Evolutionary conservation across 768 basidiomycete species (phyloP).

Genomic region (Hortiboletus campestris): DNA sequence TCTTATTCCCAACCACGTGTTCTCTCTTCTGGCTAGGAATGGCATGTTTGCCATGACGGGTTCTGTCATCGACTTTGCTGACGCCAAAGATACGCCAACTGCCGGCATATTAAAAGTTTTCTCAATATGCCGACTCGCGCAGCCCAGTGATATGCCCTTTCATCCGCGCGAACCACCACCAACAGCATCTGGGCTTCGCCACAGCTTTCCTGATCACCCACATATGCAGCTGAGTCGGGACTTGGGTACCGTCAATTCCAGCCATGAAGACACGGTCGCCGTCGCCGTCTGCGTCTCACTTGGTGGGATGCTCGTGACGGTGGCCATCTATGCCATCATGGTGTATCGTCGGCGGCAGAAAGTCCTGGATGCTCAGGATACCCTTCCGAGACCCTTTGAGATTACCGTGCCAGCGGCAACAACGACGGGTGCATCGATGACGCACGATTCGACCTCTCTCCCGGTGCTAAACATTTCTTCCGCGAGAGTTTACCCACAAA

Average conservation of each 20-base stretch:
- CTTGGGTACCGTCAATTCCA: not conserved
- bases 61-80: not conserved
- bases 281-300: conserved; percentile 24
- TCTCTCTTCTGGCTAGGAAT: conserved; percentile 29
- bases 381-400: conserved; percentile 27
- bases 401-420: conserved; percentile 9
- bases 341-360: conserved; percentile 17
- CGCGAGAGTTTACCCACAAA: not conserved
- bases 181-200: not conserved
- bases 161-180: not conserved
- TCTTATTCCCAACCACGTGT: not conserved
- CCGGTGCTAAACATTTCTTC: conserved; percentile 2
- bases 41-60: conserved; percentile 33
- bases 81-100: conserved; percentile 3
- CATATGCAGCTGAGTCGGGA: conserved; percentile 5
- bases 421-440: not conserved
- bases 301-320: conserved; percentile 17
- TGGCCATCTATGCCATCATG: conserved; percentile 15
- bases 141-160: not conserved
- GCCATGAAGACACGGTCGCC: conserved; percentile 2
- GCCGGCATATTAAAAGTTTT: not conserved
- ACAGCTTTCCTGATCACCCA: not conserved
- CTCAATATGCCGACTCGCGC: conserved; percentile 11
- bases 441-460: not conserved
- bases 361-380: conserved; percentile 20